Base-by-base conservation (phyloP, 2,329 filamentous ascomycete genomes). In the Trichoderma koningiopsis region DNA sequence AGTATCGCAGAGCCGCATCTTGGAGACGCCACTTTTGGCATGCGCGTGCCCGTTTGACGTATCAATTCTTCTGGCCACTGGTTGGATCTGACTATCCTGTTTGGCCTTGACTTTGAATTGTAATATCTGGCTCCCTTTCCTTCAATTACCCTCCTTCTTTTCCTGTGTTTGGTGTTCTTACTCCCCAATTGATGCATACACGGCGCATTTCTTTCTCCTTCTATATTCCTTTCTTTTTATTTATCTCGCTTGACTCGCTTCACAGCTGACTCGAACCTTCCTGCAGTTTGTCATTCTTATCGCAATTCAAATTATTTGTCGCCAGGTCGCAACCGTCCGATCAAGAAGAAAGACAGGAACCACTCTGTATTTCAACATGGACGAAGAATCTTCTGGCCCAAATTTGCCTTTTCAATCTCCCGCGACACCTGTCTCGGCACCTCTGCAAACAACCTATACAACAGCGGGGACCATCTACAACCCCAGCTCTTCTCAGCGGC, bases 381-480 rank as follows among this genome's bases (percentile, higher is more conserved):
- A 78, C 49, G 72, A 72, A 55, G 62, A 73, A 62, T 75, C 75
- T 70, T 74, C 77, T 61, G 72, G 72, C 68, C 70, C 68, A 66
- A 74, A 71, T 68, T 69, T 73, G 64, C 67, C 72, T 55, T 73
- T 75, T 60, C 71, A 73, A 40, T 72, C 67, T 29, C 49, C 74
- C 37, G 72, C 72, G 56, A 75, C 73, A 55, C 47, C 68, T 35
- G 53, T 70, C 22, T 72, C 74, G 61, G 68, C 69, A 33, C 73
- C 73, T 47, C 70, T 73, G 43, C 81, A 81, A 71, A 79, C 79
- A 31, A 83, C 81, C 56, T 88, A 87, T 73, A 87, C 85, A 19
- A 87, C 86, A 8, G 86, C 86, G 27, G 86, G 86, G n/a, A 87
- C 86, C 4, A 79, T 86, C 58, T 87, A 85, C 77, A 85, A 85